These are phyloP conservation scores for Pichia sp. DNA, from an alignment of 1,139 yeast species.

Conservation along the genomic window DNA sequence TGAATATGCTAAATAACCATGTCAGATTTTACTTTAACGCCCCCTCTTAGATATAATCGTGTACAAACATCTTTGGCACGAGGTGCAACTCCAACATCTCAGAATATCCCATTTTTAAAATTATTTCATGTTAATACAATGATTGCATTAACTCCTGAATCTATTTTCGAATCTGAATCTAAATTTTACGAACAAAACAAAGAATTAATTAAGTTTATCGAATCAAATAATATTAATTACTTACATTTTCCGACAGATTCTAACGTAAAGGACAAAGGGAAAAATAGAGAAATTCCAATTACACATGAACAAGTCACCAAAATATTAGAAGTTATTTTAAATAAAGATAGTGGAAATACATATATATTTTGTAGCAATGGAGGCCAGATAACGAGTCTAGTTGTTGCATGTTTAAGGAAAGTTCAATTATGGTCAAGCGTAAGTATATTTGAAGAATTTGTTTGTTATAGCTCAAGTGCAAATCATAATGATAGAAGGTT, in stretches of 20 bases:
- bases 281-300: constrained; percentile 74
- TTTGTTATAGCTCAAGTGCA: constrained; percentile 69
- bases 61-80: constrained; percentile 68
- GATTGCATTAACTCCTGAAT: constrained; percentile 75
- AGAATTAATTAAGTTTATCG: constrained; percentile 46
- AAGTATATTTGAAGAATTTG: constrained; percentile 80
- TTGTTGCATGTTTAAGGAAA: constrained; percentile 80
- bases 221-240: constrained; percentile 40
- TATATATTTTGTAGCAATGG: constrained; percentile 88
- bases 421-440: constrained; percentile 86
- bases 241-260: constrained; percentile 60
- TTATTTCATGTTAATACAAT: constrained; percentile 65
- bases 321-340: constrained; percentile 56
- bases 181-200: constrained; percentile 19
- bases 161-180: constrained; percentile 45
- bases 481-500: constrained; percentile 79
- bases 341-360: constrained; percentile 58
- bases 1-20: not conserved
- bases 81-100: constrained; percentile 81
- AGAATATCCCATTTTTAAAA: constrained; percentile 66
- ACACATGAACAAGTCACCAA: constrained; percentile 55
- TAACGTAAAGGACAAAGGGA: constrained; percentile 55
- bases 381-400: constrained; percentile 76
- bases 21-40: constrained; percentile 40
- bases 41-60: constrained; percentile 74